Percentiles rank a stretch among this genome's conserved stretches.
Evolutionary conservation across 768 basidiomycete species (phyloP).

Genomic region (Rhizopogon salebrosus): DNA sequence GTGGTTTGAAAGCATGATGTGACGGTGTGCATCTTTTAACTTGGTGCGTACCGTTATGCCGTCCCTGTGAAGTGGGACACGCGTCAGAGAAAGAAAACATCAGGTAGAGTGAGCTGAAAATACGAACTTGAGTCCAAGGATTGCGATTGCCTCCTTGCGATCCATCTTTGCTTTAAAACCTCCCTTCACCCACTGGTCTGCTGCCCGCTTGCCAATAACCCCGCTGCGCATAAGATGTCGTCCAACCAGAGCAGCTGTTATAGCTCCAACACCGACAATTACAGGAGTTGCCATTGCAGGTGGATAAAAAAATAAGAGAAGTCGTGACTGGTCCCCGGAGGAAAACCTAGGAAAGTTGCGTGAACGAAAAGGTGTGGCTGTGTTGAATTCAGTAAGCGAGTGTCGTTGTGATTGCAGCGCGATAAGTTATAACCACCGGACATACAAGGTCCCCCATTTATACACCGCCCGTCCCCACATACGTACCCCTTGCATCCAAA

Average conservation of each 20-base stretch:
- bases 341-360: background rate
- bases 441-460: background rate
- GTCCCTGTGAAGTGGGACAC: conserved; percentile 52
- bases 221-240: conserved; percentile 66
- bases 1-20: conserved; percentile 98
- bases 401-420: background rate
- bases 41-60: conserved; percentile 65
- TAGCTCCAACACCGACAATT: conserved; percentile 70
- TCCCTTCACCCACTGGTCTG: conserved; percentile 86
- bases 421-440: too few species aligned
- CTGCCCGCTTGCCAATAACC: conserved; percentile 49
- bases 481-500: background rate
- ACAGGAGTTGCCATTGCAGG: conserved; percentile 70
- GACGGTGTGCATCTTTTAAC: conserved; percentile 92
- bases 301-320: background rate
- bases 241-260: conserved; percentile 71
- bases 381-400: background rate
- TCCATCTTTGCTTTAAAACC: conserved; percentile 98
- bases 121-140: conserved; percentile 85
- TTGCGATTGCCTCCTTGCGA: conserved; percentile 83
- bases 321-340: background rate
- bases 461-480: background rate
- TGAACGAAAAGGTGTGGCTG: background rate
- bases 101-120: background rate
- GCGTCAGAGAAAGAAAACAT: background rate